These are phyloP conservation scores for Baorangia bicolor DNA, from an alignment of 768 basidiomycete species.

Conservation along the genomic window DNA sequence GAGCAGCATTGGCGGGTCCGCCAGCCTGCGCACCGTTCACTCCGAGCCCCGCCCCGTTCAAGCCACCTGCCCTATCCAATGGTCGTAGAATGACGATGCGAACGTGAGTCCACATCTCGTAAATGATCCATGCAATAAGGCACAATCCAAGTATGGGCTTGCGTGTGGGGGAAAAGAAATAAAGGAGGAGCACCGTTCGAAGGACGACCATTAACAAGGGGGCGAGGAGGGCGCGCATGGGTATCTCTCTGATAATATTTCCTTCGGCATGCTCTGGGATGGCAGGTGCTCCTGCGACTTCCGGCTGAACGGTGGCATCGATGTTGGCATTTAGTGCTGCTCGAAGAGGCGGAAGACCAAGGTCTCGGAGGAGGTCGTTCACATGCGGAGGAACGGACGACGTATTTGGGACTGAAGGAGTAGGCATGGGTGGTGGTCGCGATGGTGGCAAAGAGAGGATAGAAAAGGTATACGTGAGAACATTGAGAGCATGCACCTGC, in stretches of 20 bases:
- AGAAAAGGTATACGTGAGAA: slow-evolving; percentile 43
- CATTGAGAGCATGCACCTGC: slow-evolving; percentile 54
- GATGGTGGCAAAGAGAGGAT: slow-evolving; percentile 55
- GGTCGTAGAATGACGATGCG: slow-evolving; percentile 43
- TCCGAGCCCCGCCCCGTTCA: slow-evolving; percentile 23
- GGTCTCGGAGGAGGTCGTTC: slow-evolving; percentile 61
- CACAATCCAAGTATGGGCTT: slow-evolving; percentile 69
- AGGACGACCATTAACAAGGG: slow-evolving; percentile 67
- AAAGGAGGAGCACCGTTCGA: slow-evolving; percentile 66
- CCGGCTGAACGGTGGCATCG: slow-evolving; percentile 19
- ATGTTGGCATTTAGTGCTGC: slow-evolving; percentile 31
- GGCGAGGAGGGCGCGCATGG: slow-evolving; percentile 64
- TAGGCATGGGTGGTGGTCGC: slow-evolving; percentile 32
- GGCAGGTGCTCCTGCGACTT: slow-evolving; percentile 16
- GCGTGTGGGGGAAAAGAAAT: slow-evolving; percentile 74
- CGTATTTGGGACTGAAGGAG: slow-evolving; percentile 25
- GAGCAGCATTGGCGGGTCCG: slow-evolving; percentile 24
- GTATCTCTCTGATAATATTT: slow-evolving; percentile 50
- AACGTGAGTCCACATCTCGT: slow-evolving; percentile 74
- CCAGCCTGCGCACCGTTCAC: slow-evolving; percentile 21
- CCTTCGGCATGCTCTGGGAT: slow-evolving; percentile 30
- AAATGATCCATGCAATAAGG: slow-evolving; percentile 67
- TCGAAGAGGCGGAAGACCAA: slow-evolving; percentile 57
- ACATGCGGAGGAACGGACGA: slow-evolving; percentile 47
- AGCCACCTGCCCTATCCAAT: slow-evolving; percentile 34